These are phyloP conservation scores for Hortiboletus campestris DNA, from an alignment of 768 basidiomycete genomes.

Conservation along the genomic window DNA sequence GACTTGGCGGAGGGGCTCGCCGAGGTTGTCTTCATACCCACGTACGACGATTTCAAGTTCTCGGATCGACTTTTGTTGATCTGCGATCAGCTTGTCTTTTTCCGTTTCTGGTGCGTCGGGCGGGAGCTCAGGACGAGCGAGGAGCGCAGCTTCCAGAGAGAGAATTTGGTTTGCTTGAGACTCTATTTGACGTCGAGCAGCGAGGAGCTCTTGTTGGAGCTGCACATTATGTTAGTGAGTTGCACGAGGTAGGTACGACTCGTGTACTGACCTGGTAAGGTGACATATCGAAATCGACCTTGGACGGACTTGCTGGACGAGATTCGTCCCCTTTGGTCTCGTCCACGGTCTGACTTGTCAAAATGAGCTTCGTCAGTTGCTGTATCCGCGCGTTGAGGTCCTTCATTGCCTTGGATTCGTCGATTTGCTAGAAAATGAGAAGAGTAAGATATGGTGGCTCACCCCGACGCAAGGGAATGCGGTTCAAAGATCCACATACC, in stretches of 20 bases:
- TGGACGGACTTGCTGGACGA: constrained; percentile 77
- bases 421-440: constrained; percentile 57
- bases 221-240: constrained; percentile 24
- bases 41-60: constrained; percentile 73
- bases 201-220: constrained; percentile 87
- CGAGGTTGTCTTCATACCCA: constrained; percentile 73
- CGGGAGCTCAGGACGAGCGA: constrained; percentile 65
- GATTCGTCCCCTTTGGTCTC: constrained; percentile 67
- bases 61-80: constrained; percentile 71
- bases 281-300: constrained; percentile 87
- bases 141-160: constrained; percentile 75
- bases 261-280: constrained; percentile 64
- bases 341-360: constrained; percentile 83
- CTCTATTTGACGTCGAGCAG: constrained; percentile 73
- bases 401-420: constrained; percentile 81
- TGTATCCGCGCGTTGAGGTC: constrained; percentile 79
- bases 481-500: constrained; percentile 22
- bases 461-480: not conserved
- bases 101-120: constrained; percentile 64
- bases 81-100: constrained; percentile 71
- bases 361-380: constrained; percentile 79
- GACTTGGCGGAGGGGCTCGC: constrained; percentile 62
- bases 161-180: constrained; percentile 82
- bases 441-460: not conserved
- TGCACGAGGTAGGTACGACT: not conserved